Evolutionary conservation across 1,284 basidiomycete genomes (phyloP), one percentile per base, ranked within the genome.

Genomic region (Clitocybe nebularis): DNA sequence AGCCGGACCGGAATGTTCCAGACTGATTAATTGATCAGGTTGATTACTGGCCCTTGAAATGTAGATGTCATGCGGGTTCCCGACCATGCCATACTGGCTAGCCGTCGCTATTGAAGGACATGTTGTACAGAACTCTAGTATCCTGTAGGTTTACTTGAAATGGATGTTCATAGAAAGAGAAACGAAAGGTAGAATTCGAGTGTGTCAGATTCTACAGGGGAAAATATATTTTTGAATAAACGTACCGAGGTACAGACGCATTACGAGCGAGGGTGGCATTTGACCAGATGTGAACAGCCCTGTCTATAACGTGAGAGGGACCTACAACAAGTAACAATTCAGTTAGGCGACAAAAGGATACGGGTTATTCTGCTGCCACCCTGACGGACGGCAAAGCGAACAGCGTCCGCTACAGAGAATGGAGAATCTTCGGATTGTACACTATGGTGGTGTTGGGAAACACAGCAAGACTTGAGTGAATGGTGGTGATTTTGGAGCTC

Each of bases 1-100:
- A 17, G 14, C 29, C 29, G 29, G 10, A 4, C 19, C 29, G 29
- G 29, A 32, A 32, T 16, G 14, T 32, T 32, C 29, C 29, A 32
- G 29, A 32, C 29, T 16, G 29, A 32, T 32, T 11, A 14, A 32
- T 9, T 32, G 14, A 16, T 32, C 19, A 17, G 29, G 29, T 32
- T 2, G 4, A 10, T n/a, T n/a, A 13, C 28, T 14, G 16, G 14
- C 29, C 29, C 29, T 32, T 3, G 13, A 29, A 29, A 29, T 29
- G 28, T 29, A 29, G 16, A 32, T 11, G 29, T 32, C 29, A 32
- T 13, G 29, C 29, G 19, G 19, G 14, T 32, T 32, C 29, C 29
- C 29, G 29, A 32, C 29, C 29, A 32, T 32, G 29, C 29, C 9
- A 32, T 32, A 32, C 29, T 32, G 10, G 29, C 29, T 32, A 32